Base-by-base conservation (phyloP, 441 rosid genomes). In the Omphalea diandra region DNA sequence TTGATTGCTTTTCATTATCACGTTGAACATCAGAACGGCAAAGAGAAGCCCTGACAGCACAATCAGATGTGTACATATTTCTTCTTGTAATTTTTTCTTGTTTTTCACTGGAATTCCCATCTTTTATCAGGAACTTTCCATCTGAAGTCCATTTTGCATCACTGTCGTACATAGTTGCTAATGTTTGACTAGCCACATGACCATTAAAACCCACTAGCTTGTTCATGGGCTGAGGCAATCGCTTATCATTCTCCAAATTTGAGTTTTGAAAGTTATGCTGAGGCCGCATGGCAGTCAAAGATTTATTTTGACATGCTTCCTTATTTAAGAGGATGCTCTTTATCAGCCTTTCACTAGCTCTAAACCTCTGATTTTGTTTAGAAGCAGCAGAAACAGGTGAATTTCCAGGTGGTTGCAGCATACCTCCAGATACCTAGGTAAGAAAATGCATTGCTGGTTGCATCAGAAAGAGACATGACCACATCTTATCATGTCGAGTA, bases 31-130 rank as follows among this genome's bases (percentile, higher is more conserved):
- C 89, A 44, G 84, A 79, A 50, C 80, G 89, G 20, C 81, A 80
- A 73, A 83, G 83, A 67, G 92, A 83, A 67, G 87, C 74, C 91
- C 88, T 81, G 31, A 81, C 81, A 71, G 77, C 85, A 61, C 82
- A 86, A 77, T 89, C 89, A 58, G 89, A 86, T 73, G 87, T 85
- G 56, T 88, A 94, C 82, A 77, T 87, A 75, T 86, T 85, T 81
- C 83, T 82, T 44, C 86, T 82, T 40, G 81, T 69, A 52, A 76
- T 87, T 74, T 86, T 85, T 75, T 86, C 93, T 67, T 70, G 84
- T 83, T 86, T 90, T 74, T 83, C 90, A 76, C 74, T 74, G 33
- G 55, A 63, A 77, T 80, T 79, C 43, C 65, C 63, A 50, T 77
- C 86, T 66, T 81, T 89, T 61, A 82, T 85, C 47, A 79, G 68